Percentiles rank a stretch among this genome's conserved stretches.
phyloP scores from a whole-genome alignment of 495 filamentous ascomycete species.

The Amorphotheca resinae region DNA sequence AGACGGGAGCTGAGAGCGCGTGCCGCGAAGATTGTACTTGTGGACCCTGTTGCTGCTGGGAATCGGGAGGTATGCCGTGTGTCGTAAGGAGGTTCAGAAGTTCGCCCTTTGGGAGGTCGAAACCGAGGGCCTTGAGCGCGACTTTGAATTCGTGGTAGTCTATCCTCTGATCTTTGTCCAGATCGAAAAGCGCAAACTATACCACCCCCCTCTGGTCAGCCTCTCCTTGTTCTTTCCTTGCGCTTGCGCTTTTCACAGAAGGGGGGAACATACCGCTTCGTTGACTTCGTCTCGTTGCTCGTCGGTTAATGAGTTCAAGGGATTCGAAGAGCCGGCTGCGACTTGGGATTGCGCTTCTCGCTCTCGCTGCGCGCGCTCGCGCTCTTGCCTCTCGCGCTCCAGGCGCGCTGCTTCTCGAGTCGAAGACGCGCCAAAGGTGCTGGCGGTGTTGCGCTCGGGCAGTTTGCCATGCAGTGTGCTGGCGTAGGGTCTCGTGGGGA shows the following conservation, averaged over 20 bases:
- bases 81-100: slow-evolving; percentile 62
- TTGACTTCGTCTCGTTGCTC: slow-evolving; percentile 84
- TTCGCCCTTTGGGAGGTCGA: slow-evolving; percentile 76
- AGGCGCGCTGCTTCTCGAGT: slow-evolving; percentile 2
- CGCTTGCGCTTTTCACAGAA: neutral
- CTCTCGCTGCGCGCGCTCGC: slow-evolving; percentile 33
- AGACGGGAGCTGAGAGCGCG: slow-evolving; percentile 14
- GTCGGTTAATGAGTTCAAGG: slow-evolving; percentile 46
- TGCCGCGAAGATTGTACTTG: slow-evolving; percentile 1
- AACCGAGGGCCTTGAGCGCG: slow-evolving; percentile 90
- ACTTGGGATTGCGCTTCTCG: slow-evolving; percentile 17
- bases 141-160: slow-evolving; percentile 98
- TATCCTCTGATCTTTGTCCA: slow-evolving; percentile 86
- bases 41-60: slow-evolving; percentile 19
- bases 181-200: slow-evolving; percentile 92
- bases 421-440: slow-evolving; percentile 5
- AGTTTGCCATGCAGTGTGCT: slow-evolving; percentile 18
- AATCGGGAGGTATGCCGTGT: slow-evolving; percentile 46
- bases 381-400: slow-evolving; percentile 17
- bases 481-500: slow-evolving; percentile 17
- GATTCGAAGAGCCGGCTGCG: slow-evolving; percentile 16
- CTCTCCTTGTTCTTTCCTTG: neutral
- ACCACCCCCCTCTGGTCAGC: slow-evolving; percentile 4
- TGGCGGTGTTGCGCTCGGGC: slow-evolving; percentile 14
- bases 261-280: slow-evolving; percentile 55